Base-by-base conservation (phyloP, 2,329 filamentous ascomycete species). In the Fusarium drepaniforme region DNA sequence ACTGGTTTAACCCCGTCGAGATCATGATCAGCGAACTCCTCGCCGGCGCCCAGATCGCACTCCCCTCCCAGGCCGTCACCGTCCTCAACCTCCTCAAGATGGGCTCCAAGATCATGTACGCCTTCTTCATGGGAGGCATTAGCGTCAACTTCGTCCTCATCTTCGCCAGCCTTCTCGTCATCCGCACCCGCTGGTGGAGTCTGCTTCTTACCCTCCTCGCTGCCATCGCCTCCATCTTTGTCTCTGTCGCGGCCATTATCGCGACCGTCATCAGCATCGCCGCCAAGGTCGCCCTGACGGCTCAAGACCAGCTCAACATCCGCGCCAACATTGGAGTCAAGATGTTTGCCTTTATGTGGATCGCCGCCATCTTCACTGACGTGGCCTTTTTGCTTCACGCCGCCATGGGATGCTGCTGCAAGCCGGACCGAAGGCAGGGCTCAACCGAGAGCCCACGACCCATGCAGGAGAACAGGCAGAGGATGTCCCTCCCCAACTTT, bases 311-410 rank as follows among this genome's bases (percentile, higher is more conserved):
- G 68, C 86, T 98, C 63, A 97, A 97, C 82, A 95, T 98, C 76
- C 82, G 85, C 12, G 93, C 92, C 4, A 84, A 88, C 4, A 85
- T 97, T 38, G 95, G 95, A 8, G 84, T 82, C 40, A 88, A 90
- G 75, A 96, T 97, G 93, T 90, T 97, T 78, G 93, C 86, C 0
- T 97, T 97, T 80, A 96, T 97, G 93, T 98, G 96, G 96, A 89
- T 95, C 33, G 94, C 93, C 0, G 89, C 91, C 0, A 90, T 87
- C 0, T 90, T 92, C 70, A 89, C 90, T 2, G 84, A 94, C 7
- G 79, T 96, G 23, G 92, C 93, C 0, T 96, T 94, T 78, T 81
- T 93, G 37, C 86, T 97, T 23, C 94, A 97, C 82, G 85, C 93
- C 33, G 90, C 92, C 37, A 88, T 96, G 82, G 94, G 92, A 77